phyloP scores from a whole-genome alignment of 176 grass and related monocot genomes.

The Tillandsia fasciculata region DNA sequence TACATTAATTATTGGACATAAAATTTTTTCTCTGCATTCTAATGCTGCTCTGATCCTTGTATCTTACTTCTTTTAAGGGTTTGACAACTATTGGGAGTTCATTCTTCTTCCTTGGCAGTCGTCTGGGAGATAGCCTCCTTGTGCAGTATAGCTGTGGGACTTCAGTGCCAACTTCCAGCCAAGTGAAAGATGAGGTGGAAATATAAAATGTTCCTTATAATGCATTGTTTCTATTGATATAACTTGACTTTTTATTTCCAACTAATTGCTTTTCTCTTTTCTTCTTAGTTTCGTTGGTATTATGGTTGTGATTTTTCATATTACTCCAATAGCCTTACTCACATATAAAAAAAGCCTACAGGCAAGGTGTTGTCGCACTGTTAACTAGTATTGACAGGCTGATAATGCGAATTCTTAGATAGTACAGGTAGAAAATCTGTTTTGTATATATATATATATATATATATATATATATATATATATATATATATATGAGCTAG shows the following conservation, averaged over 20 bases:
- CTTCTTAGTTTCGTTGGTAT: not conserved
- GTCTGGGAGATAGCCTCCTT: conserved; percentile 91
- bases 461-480: too few relatives aligned
- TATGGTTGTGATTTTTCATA: too few relatives aligned
- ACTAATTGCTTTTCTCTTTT: not conserved
- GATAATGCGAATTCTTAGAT: too few relatives aligned
- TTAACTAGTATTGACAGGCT: too few relatives aligned
- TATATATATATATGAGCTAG: too few relatives aligned
- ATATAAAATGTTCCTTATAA: conserved; percentile 14
- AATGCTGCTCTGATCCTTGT: conserved; percentile 5
- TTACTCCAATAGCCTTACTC: too few relatives aligned
- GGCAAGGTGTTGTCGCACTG: too few relatives aligned
- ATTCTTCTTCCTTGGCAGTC: conserved; percentile 91
- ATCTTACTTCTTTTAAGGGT: conserved; percentile 39
- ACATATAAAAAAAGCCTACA: too few relatives aligned
- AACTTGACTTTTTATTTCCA: not conserved
- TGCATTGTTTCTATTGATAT: conserved; percentile 2
- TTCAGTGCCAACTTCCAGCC: conserved; percentile 33
- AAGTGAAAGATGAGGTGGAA: conserved; percentile 58
- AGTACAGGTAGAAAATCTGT: too few relatives aligned
- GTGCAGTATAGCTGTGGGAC: conserved; percentile 69
- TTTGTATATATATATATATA: too few relatives aligned
- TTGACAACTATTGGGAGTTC: conserved; percentile 71
- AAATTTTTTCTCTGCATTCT: not conserved
- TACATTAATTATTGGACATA: not conserved